A percentile compares a stretch with the other conserved stretches of the same genome.
Evolutionary conservation across 106 monocot species (phyloP).

Genomic region (Cymbidium sinense): DNA sequence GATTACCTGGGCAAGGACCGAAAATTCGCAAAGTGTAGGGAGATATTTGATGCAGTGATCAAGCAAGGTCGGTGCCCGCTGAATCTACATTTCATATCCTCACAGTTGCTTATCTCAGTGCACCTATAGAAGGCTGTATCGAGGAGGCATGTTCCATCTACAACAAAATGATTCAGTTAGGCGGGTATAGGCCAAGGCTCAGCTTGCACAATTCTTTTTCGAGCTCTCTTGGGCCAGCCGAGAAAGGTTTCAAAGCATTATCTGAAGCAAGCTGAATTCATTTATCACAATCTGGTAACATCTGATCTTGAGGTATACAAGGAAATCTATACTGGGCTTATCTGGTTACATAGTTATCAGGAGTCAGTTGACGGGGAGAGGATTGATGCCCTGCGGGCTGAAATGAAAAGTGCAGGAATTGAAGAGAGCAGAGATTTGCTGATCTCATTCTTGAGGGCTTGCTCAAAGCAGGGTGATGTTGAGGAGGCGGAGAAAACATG

Average conservation of each 20-base stretch:
- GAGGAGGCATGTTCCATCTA: conserved; percentile 82
- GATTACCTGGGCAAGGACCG: conserved; percentile 78
- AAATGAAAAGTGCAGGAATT: conserved; percentile 47
- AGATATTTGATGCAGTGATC: conserved; percentile 70
- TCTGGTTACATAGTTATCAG: conserved; percentile 94
- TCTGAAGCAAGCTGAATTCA: conserved; percentile 78
- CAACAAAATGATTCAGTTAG: conserved; percentile 81
- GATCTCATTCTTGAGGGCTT: conserved; percentile 72
- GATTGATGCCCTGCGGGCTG: conserved; percentile 52
- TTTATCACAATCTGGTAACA: conserved; percentile 72
- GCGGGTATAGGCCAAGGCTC: conserved; percentile 69
- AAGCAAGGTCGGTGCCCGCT: conserved; percentile 67
- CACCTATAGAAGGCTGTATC: conserved; percentile 50
- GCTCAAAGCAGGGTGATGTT: conserved; percentile 62
- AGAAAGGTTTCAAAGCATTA: conserved; percentile 47
- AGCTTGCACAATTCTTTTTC: conserved; percentile 87
- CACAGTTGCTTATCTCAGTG: conserved; percentile 67
- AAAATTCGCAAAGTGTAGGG: conserved; percentile 67
- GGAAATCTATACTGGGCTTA: conserved; percentile 75
- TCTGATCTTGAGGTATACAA: conserved; percentile 46
- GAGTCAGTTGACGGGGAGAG: conserved; percentile 62
- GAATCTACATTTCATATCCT: conserved; percentile 91
- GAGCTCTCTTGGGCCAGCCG: conserved; percentile 47
- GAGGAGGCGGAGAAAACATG: conserved; percentile 64
- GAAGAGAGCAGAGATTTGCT: conserved; percentile 63